Evolutionary conservation across 768 basidiomycete species (phyloP).

Genomic region (Clavaria fumosa): DNA sequence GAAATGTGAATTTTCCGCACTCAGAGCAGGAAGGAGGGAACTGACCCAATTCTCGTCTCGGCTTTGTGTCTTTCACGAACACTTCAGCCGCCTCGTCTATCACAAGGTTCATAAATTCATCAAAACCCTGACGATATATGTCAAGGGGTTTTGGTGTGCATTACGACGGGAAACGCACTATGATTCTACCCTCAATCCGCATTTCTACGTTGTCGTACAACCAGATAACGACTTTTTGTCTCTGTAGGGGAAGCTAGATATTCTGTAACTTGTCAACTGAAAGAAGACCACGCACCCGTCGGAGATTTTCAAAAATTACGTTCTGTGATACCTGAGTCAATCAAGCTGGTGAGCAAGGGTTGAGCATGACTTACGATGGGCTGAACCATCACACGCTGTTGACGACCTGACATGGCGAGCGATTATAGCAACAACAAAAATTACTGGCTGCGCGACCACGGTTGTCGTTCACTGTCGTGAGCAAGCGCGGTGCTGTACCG

Average conservation of each 20-base stretch:
- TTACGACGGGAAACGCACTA: constrained; percentile 45
- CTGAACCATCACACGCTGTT: constrained; percentile 97
- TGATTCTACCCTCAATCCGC: constrained; percentile 90
- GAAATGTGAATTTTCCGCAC: constrained; percentile 5
- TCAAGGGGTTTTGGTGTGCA: constrained; percentile 7
- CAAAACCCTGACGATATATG: constrained; percentile 63
- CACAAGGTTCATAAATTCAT: constrained; percentile 99
- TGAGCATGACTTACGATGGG: constrained; percentile 66
- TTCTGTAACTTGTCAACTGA: too few relatives aligned
- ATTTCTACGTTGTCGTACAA: constrained; percentile 94
- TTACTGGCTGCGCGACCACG: too few relatives aligned
- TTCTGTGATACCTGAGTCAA: constrained; percentile 35
- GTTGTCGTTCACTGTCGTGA: too few relatives aligned
- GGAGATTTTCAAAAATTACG: constrained; percentile 96
- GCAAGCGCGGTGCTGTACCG: too few relatives aligned
- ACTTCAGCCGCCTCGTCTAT: constrained; percentile 89
- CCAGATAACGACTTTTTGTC: constrained; percentile 82
- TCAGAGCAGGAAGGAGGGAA: constrained; percentile 7
- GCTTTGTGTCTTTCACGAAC: constrained; percentile 79
- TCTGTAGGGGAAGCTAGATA: constrained; percentile 28
- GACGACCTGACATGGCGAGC: constrained; percentile 71
- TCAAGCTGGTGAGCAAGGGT: not conserved
- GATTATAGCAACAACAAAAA: constrained; percentile 1
- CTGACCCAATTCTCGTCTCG: constrained; percentile 70
- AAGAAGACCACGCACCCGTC: too few relatives aligned